Base-by-base conservation (phyloP, 345 rosid genomes). In the Streptanthus diversifolius region DNA sequence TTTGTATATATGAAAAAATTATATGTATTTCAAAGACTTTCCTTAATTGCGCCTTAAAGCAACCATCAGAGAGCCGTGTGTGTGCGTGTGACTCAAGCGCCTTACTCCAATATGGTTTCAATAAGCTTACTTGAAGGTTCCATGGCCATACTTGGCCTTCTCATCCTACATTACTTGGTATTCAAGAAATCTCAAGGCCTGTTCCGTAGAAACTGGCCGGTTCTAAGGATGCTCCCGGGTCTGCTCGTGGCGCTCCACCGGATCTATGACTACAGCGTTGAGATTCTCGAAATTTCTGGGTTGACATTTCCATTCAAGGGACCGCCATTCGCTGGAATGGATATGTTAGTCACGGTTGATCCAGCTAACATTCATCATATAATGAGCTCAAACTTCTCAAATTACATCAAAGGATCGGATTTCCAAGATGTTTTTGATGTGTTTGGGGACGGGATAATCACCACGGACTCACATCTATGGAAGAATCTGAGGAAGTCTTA, bases 201-300 rank as follows among this genome's bases (percentile, higher is more conserved):
- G 12, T 10, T 52, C 17, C 71, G 54, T 18, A 56, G 17, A 1
- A 35, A 66, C 15, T 66, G 55, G 47, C 70, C 70, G 13, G 21
- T 66, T 35, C 21, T 66, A 2, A 33, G 70, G 6, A 66, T 49
- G 59, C 70, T 65, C 14, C 70, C 59, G 0, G 47, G 56, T 48
- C 14, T 32, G 32, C 32, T 47, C 57, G 1, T 70, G 33, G 7
- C 3, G 14, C 22, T 57, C n/a, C 41, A 43, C 64, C n/a, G 43
- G 33, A 10, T 78, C 29, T 70, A 74, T 36, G 72, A 74, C 25
- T 54, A 18, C 41, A n/a, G 11, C 7, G 63, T 59, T 1, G 43
- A 68, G 66, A 9, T 63, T 60, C 32, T 73, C 3, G 66, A 57
- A 12, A 27, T 36, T 14, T 45, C 41, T 10, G 19, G 11, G 22